Evolutionary conservation across 1,284 basidiomycete genomes (phyloP).

Genomic region (Trichosporon sp.): DNA sequence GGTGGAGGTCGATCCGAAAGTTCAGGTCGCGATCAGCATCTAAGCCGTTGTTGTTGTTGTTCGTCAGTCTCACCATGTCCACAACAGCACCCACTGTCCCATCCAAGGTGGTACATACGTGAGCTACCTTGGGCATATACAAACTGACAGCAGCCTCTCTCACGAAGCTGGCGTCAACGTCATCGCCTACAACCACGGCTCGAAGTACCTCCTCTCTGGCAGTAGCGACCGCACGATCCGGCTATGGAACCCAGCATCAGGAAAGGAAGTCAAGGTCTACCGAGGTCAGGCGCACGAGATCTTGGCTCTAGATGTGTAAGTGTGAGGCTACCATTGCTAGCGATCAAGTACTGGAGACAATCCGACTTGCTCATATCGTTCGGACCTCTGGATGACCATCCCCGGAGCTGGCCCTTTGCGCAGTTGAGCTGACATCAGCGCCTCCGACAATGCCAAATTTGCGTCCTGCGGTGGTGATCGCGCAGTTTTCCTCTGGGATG

Average conservation of each 20-base stretch:
- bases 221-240: slow-evolving; percentile 86
- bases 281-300: slow-evolving; percentile 92
- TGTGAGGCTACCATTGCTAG: slow-evolving; percentile 1
- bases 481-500: slow-evolving; percentile 93
- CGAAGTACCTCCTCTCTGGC: slow-evolving; percentile 85
- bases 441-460: slow-evolving; percentile 90
- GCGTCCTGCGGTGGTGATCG: slow-evolving; percentile 92
- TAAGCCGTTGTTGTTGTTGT: background rate
- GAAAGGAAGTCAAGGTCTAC: slow-evolving; percentile 87
- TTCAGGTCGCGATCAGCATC: background rate
- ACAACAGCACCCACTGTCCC: slow-evolving; percentile 30
- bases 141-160: slow-evolving; percentile 42
- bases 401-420: background rate
- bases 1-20: slow-evolving; percentile 18
- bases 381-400: background rate
- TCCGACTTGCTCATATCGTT: no score
- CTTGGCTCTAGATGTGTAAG: slow-evolving; percentile 82
- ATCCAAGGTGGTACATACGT: slow-evolving; percentile 40
- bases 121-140: background rate
- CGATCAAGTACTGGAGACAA: no score
- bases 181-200: slow-evolving; percentile 79
- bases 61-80: background rate
- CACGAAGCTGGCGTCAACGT: slow-evolving; percentile 84
- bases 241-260: slow-evolving; percentile 84
- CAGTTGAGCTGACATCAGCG: slow-evolving; percentile 59